Conservation (phyloP, 768 basidiomycete species). For the Lactarius sp. region DNA sequence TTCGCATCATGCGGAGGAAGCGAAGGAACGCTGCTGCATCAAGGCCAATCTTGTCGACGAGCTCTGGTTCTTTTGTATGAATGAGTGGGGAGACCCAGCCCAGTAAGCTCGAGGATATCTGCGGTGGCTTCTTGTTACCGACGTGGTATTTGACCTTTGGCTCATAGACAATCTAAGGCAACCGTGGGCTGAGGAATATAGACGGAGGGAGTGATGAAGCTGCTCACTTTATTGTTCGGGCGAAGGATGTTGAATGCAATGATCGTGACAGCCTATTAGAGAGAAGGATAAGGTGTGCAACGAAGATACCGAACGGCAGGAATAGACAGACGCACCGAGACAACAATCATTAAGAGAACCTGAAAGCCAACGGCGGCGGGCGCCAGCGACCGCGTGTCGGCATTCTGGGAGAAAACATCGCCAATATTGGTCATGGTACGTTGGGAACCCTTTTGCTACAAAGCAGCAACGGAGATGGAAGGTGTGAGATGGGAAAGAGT, state of each 20-base stretch:
- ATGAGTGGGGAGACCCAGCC: conserved; percentile 89
- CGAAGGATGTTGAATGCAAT: conserved; percentile 79
- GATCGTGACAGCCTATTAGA: conserved; percentile 53
- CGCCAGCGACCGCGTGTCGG: conserved; percentile 59
- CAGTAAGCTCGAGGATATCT: conserved; percentile 74
- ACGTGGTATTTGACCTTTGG: conserved; percentile 91
- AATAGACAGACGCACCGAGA: conserved; percentile 54
- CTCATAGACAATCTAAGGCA: conserved; percentile 75
- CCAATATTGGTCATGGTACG: conserved; percentile 33
- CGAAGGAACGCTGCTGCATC: conserved; percentile 93
- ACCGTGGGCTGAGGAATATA: not conserved
- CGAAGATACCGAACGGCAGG: not conserved
- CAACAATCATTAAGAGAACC: conserved; percentile 61
- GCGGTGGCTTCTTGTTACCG: conserved; percentile 70
- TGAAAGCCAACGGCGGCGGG: conserved; percentile 79
- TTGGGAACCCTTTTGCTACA: not conserved
- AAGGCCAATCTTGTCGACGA: conserved; percentile 82
- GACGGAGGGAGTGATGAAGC: not conserved
- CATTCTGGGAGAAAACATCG: conserved; percentile 31
- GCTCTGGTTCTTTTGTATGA: conserved; percentile 80
- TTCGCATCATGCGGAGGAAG: conserved; percentile 81
- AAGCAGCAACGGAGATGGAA: not conserved
- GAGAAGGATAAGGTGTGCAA: conserved; percentile 6
- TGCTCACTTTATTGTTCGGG: conserved; percentile 77
- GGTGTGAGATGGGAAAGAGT: not conserved